Evolutionary conservation across 192 early-diverging fungal species (phyloP).

Genomic region (Ambispora gerdemannii): DNA sequence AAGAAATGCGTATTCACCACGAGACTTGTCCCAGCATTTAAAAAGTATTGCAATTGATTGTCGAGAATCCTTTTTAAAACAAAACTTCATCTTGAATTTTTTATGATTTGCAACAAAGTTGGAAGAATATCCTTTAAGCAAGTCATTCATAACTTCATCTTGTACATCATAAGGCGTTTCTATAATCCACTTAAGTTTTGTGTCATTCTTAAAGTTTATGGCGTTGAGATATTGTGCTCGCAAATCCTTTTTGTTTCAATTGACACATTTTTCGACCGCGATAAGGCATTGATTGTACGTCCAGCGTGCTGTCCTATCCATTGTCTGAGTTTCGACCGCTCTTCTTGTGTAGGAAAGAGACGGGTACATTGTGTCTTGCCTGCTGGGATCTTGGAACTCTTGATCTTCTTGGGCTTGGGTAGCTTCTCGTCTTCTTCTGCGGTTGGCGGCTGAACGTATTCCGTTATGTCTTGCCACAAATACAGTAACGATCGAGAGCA

Average conservation of each 20-base stretch:
- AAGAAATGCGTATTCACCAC: too few species aligned
- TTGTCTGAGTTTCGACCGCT: slow-evolving; percentile 3
- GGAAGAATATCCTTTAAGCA: slow-evolving; percentile 2
- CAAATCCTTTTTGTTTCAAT: slow-evolving; percentile 11
- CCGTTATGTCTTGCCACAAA: neutral
- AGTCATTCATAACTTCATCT: slow-evolving; percentile 21
- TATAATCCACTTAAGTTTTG: neutral
- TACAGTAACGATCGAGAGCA: slow-evolving; percentile 1
- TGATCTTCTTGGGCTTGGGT: neutral
- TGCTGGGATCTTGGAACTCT: neutral
- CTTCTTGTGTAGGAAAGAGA: slow-evolving; percentile 2
- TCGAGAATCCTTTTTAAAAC: slow-evolving; percentile 6
- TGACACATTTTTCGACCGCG: slow-evolving; percentile 5
- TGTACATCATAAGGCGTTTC: slow-evolving; percentile 14
- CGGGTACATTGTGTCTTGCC: neutral
- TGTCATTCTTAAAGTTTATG: slow-evolving; percentile 21
- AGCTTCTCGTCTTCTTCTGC: neutral
- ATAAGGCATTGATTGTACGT: slow-evolving; percentile 14
- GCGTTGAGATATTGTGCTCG: neutral
- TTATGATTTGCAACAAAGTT: slow-evolving; percentile 10
- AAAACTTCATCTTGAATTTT: neutral
- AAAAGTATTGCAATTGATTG: slow-evolving; percentile 15
- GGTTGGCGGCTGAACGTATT: neutral
- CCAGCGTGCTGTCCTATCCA: neutral
- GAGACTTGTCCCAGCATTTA: too few species aligned